A percentile compares a stretch with the other conserved stretches of the same genome.
Conservation (phyloP, 768 basidiomycete species). For the Tricholoma sp. region DNA sequence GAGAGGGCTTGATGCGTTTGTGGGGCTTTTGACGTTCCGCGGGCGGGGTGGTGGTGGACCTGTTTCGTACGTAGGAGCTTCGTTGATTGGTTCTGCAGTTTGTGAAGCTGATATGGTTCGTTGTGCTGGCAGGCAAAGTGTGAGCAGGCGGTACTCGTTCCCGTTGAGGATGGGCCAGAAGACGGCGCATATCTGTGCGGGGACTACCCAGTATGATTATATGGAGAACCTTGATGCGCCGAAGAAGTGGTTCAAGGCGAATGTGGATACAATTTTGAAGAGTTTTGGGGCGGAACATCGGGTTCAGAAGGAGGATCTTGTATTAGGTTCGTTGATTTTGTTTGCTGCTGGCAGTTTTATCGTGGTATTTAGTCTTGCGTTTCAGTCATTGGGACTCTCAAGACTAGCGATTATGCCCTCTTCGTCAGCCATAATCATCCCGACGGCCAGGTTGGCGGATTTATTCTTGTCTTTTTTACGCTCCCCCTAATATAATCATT, state of each 20-base stretch:
- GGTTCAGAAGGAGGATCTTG: constrained; percentile 55
- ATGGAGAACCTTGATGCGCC: constrained; percentile 59
- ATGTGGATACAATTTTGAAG: constrained; percentile 59
- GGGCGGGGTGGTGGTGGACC: constrained; percentile 24
- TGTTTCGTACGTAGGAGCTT: constrained; percentile 31
- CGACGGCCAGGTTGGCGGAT: constrained; percentile 42
- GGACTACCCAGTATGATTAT: constrained; percentile 65
- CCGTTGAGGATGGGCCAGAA: constrained; percentile 62
- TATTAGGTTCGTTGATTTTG: constrained; percentile 33
- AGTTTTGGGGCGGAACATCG: constrained; percentile 46
- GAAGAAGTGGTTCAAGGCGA: constrained; percentile 68
- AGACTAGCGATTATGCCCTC: constrained; percentile 65
- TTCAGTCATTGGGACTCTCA: constrained; percentile 64
- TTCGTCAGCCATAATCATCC: constrained; percentile 72
- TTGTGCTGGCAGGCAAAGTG: constrained; percentile 30
- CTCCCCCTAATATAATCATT: background rate
- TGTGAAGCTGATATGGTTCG: constrained; percentile 1
- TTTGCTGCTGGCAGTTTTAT: background rate
- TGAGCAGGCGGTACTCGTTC: constrained; percentile 51
- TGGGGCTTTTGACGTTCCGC: constrained; percentile 45
- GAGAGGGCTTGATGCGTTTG: constrained; percentile 51
- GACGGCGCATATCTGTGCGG: constrained; percentile 61
- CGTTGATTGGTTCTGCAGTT: background rate
- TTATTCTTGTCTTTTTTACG: background rate
- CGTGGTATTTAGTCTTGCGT: background rate